A percentile compares a stretch with the other conserved stretches of the same genome.
These are phyloP conservation scores for Blastocladiella britannica DNA, from an alignment of 192 early-diverging fungal genomes.

Conservation along the genomic window DNA sequence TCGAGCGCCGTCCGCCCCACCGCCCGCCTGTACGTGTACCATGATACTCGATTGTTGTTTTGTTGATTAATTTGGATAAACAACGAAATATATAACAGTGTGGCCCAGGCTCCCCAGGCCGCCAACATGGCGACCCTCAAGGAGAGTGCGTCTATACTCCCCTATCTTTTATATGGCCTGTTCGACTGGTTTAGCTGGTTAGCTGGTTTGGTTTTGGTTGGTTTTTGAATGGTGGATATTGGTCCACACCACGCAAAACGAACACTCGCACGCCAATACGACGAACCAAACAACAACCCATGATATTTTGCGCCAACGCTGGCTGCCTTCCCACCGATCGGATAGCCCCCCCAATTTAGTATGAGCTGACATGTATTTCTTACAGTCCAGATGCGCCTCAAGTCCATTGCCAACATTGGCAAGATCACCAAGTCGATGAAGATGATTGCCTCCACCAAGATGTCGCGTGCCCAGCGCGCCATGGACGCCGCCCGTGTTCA, in stretches of 20 bases:
- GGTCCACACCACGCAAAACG: no score
- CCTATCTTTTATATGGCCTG: neutral
- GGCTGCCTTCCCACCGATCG: conserved; percentile 1
- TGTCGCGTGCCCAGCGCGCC: conserved; percentile 55
- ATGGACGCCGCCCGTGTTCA: conserved; percentile 75
- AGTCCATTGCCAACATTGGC: conserved; percentile 92
- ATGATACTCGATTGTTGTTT: neutral
- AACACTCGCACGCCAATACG: neutral
- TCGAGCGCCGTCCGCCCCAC: conserved; percentile 17
- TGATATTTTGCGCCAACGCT: conserved; percentile 6
- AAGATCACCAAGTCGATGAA: conserved; percentile 99
- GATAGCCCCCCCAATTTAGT: conserved; percentile 1
- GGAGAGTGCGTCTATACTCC: conserved; percentile 42
- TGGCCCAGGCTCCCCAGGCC: conserved; percentile 30
- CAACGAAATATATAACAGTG: conserved; percentile 24
- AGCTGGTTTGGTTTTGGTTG: neutral
- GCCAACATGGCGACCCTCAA: conserved; percentile 88
- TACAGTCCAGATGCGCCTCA: conserved; percentile 76
- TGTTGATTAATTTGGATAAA: no score
- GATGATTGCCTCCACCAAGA: conserved; percentile 99
- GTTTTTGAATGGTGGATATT: no score
- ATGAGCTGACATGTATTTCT: neutral
- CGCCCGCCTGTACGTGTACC: conserved; percentile 14
- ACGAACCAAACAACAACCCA: neutral
- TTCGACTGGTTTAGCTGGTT: neutral